These are phyloP conservation scores for Pseudogymnoascus sp. DNA, from an alignment of 2,329 filamentous ascomycete species.

Conservation along the genomic window DNA sequence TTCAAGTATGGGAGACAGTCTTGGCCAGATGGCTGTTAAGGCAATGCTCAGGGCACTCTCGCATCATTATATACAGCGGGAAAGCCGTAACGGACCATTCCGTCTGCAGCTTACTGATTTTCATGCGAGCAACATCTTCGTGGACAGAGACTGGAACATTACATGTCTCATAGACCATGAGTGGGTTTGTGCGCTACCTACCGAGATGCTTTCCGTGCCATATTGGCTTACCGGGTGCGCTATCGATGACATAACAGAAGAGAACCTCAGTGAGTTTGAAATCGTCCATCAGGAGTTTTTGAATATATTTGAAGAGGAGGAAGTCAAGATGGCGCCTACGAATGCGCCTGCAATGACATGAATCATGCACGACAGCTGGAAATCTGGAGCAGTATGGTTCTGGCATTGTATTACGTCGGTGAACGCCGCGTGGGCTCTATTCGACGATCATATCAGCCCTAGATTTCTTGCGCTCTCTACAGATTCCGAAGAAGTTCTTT, in stretches of 20 bases:
- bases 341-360: conserved; percentile 14
- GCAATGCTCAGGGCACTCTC: conserved; percentile 22
- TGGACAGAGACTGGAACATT: conserved; percentile 31
- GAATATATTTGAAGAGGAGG: conserved; percentile 20
- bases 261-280: conserved; percentile 13
- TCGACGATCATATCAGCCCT: conserved; percentile 23
- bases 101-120: conserved; percentile 27
- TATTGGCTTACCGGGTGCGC: conserved; percentile 27
- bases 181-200: conserved; percentile 28
- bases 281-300: conserved; percentile 22
- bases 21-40: conserved; percentile 23
- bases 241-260: conserved; percentile 18
- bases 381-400: conserved; percentile 25
- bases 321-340: conserved; percentile 10
- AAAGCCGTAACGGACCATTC: conserved; percentile 24
- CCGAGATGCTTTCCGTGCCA: conserved; percentile 24
- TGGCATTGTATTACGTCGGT: conserved; percentile 23
- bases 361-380: conserved; percentile 22
- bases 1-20: conserved; percentile 19
- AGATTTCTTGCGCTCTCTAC: conserved; percentile 14
- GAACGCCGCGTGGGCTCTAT: conserved; percentile 21
- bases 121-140: conserved; percentile 29
- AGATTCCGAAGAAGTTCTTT: no score
- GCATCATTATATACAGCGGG: conserved; percentile 22
- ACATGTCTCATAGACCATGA: conserved; percentile 29